Conservation (phyloP, 805 yeast species). For the Wickerhamomyces chambardii region DNA sequence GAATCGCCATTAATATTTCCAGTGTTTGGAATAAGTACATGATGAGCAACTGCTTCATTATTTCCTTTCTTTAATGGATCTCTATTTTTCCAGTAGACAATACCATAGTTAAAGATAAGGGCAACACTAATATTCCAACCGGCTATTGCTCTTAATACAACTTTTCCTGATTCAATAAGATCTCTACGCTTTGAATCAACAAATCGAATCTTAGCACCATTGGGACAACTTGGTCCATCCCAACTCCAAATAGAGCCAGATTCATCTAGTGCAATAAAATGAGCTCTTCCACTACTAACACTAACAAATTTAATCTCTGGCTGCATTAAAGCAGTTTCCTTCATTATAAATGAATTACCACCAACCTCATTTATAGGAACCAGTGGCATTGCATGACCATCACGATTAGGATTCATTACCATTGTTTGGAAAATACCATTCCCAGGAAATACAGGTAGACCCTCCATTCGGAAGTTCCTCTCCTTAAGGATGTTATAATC, state of each 20-base stretch:
- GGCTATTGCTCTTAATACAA: slow-evolving; percentile 40
- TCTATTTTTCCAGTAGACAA: slow-evolving; percentile 47
- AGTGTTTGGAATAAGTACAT: slow-evolving; percentile 31
- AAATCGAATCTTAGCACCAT: slow-evolving; percentile 37
- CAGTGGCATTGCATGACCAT: too few species aligned
- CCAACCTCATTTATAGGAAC: too few species aligned
- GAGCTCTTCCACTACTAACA: slow-evolving; percentile 56
- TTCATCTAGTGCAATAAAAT: slow-evolving; percentile 51
- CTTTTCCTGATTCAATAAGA: slow-evolving; percentile 18
- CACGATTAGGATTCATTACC: too few species aligned
- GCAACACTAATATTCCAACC: slow-evolving; percentile 63
- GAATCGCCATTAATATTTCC: slow-evolving; percentile 21
- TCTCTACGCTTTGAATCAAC: slow-evolving; percentile 13
- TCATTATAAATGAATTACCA: not conserved
- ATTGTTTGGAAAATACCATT: too few species aligned
- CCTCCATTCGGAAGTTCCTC: not conserved
- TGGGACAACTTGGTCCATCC: slow-evolving; percentile 36
- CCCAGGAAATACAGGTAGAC: not conserved
- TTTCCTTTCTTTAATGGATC: slow-evolving; percentile 19
- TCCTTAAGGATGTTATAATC: slow-evolving; percentile 22
- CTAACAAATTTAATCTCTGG: slow-evolving; percentile 28
- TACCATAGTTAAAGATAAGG: slow-evolving; percentile 37
- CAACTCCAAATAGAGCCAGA: slow-evolving; percentile 45
- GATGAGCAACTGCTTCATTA: slow-evolving; percentile 26
- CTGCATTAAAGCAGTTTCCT: slow-evolving; percentile 12